Evolutionary conservation across 805 yeast species (phyloP).

Genomic region (Ogataea chonburiensis): DNA sequence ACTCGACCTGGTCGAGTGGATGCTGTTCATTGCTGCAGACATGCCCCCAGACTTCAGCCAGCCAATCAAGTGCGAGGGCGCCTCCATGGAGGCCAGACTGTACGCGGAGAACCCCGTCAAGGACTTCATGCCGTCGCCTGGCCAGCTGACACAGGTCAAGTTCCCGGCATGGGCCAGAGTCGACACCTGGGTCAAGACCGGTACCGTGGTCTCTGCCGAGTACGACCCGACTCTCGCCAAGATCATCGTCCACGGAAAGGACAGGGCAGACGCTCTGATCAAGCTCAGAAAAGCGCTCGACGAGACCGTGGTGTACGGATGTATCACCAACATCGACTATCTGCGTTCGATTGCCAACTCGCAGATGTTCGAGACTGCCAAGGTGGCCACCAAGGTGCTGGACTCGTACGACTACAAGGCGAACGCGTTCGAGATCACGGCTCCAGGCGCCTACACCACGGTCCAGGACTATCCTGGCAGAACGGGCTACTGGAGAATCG

Average conservation of each 20-base stretch:
- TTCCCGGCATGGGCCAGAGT: conserved; percentile 93
- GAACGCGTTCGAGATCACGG: conserved; percentile 75
- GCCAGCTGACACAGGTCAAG: conserved; percentile 78
- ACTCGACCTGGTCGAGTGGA: conserved; percentile 94
- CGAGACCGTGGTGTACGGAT: conserved; percentile 87
- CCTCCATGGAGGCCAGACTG: conserved; percentile 93
- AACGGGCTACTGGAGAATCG: conserved; percentile 80
- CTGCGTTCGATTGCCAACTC: conserved; percentile 82
- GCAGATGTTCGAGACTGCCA: conserved; percentile 76
- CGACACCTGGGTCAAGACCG: conserved; percentile 91
- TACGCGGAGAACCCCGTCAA: conserved; percentile 97
- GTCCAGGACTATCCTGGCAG: conserved; percentile 97
- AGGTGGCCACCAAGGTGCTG: conserved; percentile 83
- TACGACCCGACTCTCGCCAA: conserved; percentile 96
- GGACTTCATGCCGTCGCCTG: conserved; percentile 95
- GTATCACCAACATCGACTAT: conserved; percentile 87
- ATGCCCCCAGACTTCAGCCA: conserved; percentile 75
- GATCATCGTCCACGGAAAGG: conserved; percentile 90
- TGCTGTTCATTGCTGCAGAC: conserved; percentile 89
- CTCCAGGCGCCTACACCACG: conserved; percentile 94
- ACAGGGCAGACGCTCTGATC: conserved; percentile 78
- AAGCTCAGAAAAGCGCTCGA: conserved; percentile 77
- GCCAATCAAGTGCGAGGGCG: conserved; percentile 67
- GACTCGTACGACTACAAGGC: conserved; percentile 80
- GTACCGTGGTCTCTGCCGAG: conserved; percentile 85